phyloP scores from a whole-genome alignment of 2,329 filamentous ascomycete species.

The Penicillium frequentans region DNA sequence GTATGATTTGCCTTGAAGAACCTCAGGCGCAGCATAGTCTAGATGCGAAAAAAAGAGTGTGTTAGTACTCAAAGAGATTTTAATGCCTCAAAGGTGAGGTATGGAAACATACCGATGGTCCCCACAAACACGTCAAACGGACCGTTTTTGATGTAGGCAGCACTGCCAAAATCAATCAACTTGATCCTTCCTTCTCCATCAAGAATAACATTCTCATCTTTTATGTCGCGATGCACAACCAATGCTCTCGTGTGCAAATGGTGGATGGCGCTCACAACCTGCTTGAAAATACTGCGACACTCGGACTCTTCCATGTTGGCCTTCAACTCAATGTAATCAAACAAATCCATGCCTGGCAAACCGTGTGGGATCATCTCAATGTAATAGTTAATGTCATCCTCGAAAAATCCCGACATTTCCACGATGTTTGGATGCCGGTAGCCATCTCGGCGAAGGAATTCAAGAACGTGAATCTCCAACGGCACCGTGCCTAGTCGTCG shows the following conservation, averaged over 20 bases:
- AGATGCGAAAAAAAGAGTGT: not conserved
- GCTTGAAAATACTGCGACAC: constrained; percentile 90
- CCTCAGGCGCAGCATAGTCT: constrained; percentile 99
- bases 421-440: constrained; percentile 66
- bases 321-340: constrained; percentile 96
- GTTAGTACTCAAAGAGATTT: not conserved
- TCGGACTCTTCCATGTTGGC: constrained; percentile 96
- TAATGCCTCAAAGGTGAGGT: not conserved
- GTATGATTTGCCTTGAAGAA: constrained; percentile 88
- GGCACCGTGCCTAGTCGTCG: constrained; percentile 90
- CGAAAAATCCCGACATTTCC: constrained; percentile 69
- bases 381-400: constrained; percentile 78
- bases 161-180: constrained; percentile 96
- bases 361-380: constrained; percentile 97
- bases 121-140: constrained; percentile 99
- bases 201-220: constrained; percentile 95
- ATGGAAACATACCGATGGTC: constrained; percentile 74
- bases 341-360: constrained; percentile 94
- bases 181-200: constrained; percentile 96
- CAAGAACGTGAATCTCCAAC: constrained; percentile 92
- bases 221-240: constrained; percentile 97
- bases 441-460: constrained; percentile 78
- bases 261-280: constrained; percentile 85
- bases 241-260: constrained; percentile 87
- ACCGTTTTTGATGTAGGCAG: constrained; percentile 96